These are phyloP conservation scores for Paramecium sexaurelia DNA, from an alignment of 73 alveolate species.

Conservation along the genomic window DNA sequence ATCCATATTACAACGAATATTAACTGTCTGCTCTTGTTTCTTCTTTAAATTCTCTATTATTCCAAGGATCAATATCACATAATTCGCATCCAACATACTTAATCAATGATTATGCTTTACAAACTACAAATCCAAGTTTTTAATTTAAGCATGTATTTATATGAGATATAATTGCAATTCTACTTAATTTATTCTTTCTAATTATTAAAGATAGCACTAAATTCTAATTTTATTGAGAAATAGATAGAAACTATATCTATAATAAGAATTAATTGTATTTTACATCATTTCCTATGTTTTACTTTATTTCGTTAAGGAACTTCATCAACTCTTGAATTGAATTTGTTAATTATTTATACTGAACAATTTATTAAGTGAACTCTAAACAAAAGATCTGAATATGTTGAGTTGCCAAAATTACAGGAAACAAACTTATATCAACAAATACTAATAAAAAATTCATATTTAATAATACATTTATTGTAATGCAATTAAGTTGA, in stretches of 20 bases:
- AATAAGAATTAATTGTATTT: neutral
- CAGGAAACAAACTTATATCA: neutral
- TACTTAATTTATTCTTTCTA: neutral
- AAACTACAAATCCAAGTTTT: neutral
- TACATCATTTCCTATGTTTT: neutral
- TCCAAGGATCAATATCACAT: slow-evolving; percentile 27
- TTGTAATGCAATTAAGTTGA: neutral
- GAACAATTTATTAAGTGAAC: neutral
- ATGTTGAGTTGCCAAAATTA: slow-evolving; percentile 6
- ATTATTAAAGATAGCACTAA: neutral
- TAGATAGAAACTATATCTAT: neutral
- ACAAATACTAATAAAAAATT: neutral
- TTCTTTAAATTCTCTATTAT: neutral
- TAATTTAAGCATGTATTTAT: neutral
- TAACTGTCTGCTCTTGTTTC: slow-evolving; percentile 8
- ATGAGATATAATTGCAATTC: neutral
- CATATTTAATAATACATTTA: neutral
- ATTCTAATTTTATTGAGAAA: neutral
- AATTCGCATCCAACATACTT: neutral
- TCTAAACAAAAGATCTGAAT: neutral
- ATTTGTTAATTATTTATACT: neutral
- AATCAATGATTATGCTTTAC: neutral
- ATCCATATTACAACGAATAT: neutral
- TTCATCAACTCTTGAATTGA: neutral
- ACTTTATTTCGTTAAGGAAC: neutral